Conservation (phyloP, 805 yeast species). For the Saturnispora serradocipensis region DNA sequence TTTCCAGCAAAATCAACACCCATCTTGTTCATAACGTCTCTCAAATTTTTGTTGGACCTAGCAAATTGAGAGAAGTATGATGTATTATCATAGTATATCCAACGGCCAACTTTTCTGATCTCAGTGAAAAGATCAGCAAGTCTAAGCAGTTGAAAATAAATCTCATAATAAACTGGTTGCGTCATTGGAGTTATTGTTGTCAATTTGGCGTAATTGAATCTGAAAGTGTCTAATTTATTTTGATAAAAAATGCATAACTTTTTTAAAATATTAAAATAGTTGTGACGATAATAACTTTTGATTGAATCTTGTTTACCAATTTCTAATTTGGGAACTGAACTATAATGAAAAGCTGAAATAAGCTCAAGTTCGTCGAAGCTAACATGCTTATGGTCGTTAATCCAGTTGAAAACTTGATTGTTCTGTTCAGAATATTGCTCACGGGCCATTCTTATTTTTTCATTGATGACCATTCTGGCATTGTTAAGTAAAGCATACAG, state of each 20-base stretch:
- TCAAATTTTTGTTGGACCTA: conserved; percentile 20
- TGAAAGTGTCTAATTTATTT: conserved; percentile 22
- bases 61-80: conserved; percentile 34
- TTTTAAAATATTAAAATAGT: conserved; percentile 19
- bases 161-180: conserved; percentile 25
- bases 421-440: conserved; percentile 11
- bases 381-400: background rate
- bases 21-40: conserved; percentile 17
- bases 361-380: conserved; percentile 11
- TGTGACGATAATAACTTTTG: conserved; percentile 14
- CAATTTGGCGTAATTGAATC: conserved; percentile 22
- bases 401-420: conserved; percentile 15
- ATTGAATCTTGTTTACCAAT: conserved; percentile 17
- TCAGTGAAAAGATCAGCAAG: conserved; percentile 42
- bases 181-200: conserved; percentile 17
- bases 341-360: conserved; percentile 6
- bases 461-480: conserved; percentile 21
- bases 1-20: conserved; percentile 28
- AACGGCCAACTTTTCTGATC: conserved; percentile 39
- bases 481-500: conserved; percentile 23
- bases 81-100: conserved; percentile 36
- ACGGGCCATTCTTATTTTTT: conserved; percentile 15
- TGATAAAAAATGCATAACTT: conserved; percentile 6
- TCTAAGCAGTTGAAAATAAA: conserved; percentile 33
- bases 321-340: conserved; percentile 4